phyloP scores from a whole-genome alignment of 805 yeast species.

The Tetrapisispora iriomotensis region DNA sequence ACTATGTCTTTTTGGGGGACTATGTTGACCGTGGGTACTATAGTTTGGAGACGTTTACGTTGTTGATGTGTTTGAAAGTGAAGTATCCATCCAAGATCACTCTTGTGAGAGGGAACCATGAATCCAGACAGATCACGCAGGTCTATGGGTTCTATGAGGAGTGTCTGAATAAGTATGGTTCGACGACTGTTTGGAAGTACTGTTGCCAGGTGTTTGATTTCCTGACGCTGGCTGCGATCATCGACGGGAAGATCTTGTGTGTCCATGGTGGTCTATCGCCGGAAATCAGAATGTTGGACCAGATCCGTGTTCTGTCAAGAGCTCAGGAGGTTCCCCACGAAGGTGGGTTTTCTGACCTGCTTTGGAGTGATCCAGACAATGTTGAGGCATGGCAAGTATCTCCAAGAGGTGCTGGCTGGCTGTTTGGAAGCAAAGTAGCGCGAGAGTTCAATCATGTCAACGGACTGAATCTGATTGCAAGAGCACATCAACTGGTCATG shows the following conservation, averaged over 20 bases:
- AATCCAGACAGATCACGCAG: conserved; percentile 94
- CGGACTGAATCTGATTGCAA: conserved; percentile 75
- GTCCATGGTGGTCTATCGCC: conserved; percentile 98
- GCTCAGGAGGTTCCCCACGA: conserved; percentile 99
- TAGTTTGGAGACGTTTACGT: conserved; percentile 85
- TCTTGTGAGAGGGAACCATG: conserved; percentile 95
- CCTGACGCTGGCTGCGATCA: conserved; percentile 86
- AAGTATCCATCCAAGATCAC: conserved; percentile 79
- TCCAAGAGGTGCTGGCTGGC: conserved; percentile 98
- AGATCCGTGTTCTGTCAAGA: conserved; percentile 83
- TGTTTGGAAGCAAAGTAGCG: conserved; percentile 88
- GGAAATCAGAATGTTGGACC: conserved; percentile 94
- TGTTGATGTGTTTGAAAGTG: conserved; percentile 87
- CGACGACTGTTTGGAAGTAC: conserved; percentile 91
- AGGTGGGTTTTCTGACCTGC: conserved; percentile 95
- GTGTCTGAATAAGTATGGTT: conserved; percentile 85
- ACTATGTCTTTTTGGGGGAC: conserved; percentile 86
- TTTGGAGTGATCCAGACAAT: conserved; percentile 97
- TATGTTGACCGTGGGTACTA: conserved; percentile 98
- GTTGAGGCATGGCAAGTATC: conserved; percentile 98
- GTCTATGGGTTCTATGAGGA: conserved; percentile 97
- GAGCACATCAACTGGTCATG: conserved; percentile 98
- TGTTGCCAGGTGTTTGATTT: conserved; percentile 96
- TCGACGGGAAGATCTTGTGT: conserved; percentile 88
- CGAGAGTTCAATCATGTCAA: conserved; percentile 94